A percentile compares a stretch with the other conserved stretches of the same genome.
These are phyloP conservation scores for Stylosanthes scabra DNA, from an alignment of 331 rosid species.

Conservation along the genomic window DNA sequence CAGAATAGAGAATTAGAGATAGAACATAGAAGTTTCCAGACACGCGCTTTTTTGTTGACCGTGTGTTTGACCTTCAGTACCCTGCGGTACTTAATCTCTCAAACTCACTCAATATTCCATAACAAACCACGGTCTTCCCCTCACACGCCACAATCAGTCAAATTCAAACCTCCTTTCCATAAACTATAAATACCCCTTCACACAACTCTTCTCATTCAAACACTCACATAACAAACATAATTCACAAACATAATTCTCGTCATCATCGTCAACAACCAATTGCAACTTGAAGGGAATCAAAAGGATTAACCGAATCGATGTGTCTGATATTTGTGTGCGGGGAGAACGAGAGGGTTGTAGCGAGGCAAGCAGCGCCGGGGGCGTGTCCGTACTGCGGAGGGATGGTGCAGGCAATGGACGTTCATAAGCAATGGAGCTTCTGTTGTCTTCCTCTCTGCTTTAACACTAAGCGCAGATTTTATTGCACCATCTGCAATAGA, in stretches of 20 bases:
- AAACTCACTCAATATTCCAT: not conserved
- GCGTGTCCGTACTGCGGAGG: constrained; percentile 79
- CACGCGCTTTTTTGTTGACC: not conserved
- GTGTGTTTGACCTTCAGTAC: too few species aligned
- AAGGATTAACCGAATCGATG: constrained; percentile 33
- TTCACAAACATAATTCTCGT: too few species aligned
- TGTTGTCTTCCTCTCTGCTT: constrained; percentile 37
- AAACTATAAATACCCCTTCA: not conserved
- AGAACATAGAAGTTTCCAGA: not conserved
- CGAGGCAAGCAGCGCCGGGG: constrained; percentile 71
- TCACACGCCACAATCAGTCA: not conserved
- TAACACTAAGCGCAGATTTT: constrained; percentile 23
- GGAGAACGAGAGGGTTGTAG: constrained; percentile 57
- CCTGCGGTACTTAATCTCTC: too few species aligned
- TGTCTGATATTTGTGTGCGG: constrained; percentile 81
- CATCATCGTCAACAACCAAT: not conserved
- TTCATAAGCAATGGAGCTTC: constrained; percentile 36
- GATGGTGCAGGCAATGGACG: constrained; percentile 62
- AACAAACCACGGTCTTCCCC: not conserved
- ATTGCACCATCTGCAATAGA: constrained; percentile 32
- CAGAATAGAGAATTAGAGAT: too few species aligned
- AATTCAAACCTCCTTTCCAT: not conserved
- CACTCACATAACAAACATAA: too few species aligned
- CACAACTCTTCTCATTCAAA: too few species aligned
- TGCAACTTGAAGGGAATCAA: too few species aligned